Evolutionary conservation across 2,329 filamentous ascomycete genomes (phyloP).

Genomic region (Mycosphaerella arachidis): DNA sequence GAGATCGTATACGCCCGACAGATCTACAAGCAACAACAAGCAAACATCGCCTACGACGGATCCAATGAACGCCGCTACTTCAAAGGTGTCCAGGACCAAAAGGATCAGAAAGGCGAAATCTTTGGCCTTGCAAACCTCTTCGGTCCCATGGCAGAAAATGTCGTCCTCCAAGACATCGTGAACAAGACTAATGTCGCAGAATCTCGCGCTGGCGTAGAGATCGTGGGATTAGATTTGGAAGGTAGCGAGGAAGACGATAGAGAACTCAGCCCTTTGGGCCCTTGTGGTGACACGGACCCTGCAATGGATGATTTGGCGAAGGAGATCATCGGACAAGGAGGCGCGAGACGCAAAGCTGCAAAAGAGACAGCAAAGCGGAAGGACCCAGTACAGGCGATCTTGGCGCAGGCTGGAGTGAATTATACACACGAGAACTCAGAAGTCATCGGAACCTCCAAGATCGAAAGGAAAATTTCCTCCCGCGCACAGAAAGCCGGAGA

Average conservation of each 20-base stretch:
- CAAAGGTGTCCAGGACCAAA: conserved; percentile 82
- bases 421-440: conserved; percentile 97
- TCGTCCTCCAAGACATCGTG: conserved; percentile 88
- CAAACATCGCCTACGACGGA: conserved; percentile 93
- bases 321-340: conserved; percentile 45
- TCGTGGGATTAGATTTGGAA: conserved; percentile 75
- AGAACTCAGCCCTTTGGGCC: conserved; percentile 30
- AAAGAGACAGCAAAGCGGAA: conserved; percentile 40
- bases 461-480: conserved; percentile 80
- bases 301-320: conserved; percentile 70
- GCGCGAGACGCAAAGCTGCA: conserved; percentile 33
- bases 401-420: conserved; percentile 80
- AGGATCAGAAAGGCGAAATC: conserved; percentile 81
- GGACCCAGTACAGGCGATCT: conserved; percentile 82
- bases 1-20: conserved; percentile 96
- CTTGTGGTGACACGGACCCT: conserved; percentile 52
- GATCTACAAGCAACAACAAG: conserved; percentile 98
- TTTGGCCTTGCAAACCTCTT: conserved; percentile 89
- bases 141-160: conserved; percentile 70
- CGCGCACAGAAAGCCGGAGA: conserved; percentile 62
- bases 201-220: conserved; percentile 74
- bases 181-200: conserved; percentile 98
- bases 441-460: conserved; percentile 83
- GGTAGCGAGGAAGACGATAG: conserved; percentile 52
- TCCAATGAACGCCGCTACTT: conserved; percentile 92